Evolutionary conservation across 108 stramenopile species (phyloP).

Genomic region (Fragilariopsis cylindrus): DNA sequence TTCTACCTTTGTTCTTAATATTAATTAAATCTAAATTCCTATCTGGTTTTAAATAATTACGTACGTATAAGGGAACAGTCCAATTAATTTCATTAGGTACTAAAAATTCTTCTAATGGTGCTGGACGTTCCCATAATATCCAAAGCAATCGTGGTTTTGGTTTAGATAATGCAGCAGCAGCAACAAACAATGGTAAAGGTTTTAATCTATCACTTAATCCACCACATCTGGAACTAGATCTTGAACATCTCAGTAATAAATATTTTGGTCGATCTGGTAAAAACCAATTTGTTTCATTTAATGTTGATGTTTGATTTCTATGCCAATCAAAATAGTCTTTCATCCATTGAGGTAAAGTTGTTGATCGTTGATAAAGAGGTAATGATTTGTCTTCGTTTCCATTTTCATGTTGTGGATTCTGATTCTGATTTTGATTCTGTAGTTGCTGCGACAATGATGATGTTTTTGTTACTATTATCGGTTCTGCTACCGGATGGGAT

Average conservation of each 20-base stretch:
- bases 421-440: too few species aligned
- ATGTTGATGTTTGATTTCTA: neutral
- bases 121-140: constrained; percentile 43
- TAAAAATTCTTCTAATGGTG: constrained; percentile 43
- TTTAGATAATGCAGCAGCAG: constrained; percentile 20
- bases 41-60: constrained; percentile 38
- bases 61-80: constrained; percentile 27
- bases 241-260: constrained; percentile 25
- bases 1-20: neutral
- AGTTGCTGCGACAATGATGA: too few species aligned
- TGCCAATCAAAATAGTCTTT: constrained; percentile 12
- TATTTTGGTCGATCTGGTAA: neutral
- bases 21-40: constrained; percentile 14
- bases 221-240: constrained; percentile 19
- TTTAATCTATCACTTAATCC: constrained; percentile 49
- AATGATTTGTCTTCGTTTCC: too few species aligned
- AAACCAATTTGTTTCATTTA: constrained; percentile 12
- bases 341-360: constrained; percentile 41
- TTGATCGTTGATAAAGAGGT: neutral
- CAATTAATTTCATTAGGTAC: constrained; percentile 39
- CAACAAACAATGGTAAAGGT: constrained; percentile 33
- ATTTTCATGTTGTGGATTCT: too few species aligned
- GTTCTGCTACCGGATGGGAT: too few species aligned
- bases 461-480: too few species aligned
- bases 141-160: constrained; percentile 40